Evolutionary conservation across 345 rosid genomes (phyloP).

Genomic region (Noccaea bulbosa): DNA sequence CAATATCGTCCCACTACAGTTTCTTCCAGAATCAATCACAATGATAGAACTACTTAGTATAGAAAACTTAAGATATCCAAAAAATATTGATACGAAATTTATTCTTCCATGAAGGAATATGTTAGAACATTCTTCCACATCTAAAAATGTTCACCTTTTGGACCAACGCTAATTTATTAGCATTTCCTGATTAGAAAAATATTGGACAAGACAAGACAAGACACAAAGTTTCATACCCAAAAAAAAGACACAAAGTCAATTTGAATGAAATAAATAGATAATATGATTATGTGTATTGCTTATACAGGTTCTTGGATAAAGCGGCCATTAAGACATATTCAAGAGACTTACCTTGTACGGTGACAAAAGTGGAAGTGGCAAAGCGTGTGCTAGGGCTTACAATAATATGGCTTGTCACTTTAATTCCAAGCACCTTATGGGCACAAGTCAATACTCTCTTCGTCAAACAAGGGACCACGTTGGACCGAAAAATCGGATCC

Average conservation of each 20-base stretch:
- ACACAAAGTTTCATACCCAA: too few relatives aligned
- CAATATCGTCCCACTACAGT: slow-evolving; percentile 37
- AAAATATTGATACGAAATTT: background rate
- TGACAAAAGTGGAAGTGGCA: slow-evolving; percentile 80
- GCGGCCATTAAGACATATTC: slow-evolving; percentile 66
- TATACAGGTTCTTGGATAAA: slow-evolving; percentile 78
- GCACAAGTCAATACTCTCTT: slow-evolving; percentile 92
- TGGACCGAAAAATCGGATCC: slow-evolving; percentile 64
- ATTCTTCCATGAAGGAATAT: too few relatives aligned
- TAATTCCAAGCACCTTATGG: slow-evolving; percentile 84
- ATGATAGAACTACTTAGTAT: slow-evolving; percentile 13
- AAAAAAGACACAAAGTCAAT: slow-evolving; percentile 17
- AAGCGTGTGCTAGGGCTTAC: slow-evolving; percentile 78
- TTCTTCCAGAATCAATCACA: background rate
- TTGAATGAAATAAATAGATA: slow-evolving; percentile 3
- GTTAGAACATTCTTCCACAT: too few relatives aligned
- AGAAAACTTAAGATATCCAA: slow-evolving; percentile 11
- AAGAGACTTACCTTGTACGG: slow-evolving; percentile 60
- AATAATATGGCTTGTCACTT: slow-evolving; percentile 73
- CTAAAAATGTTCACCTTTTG: slow-evolving; percentile 14
- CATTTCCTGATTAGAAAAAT: slow-evolving; percentile 11
- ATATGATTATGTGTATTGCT: background rate
- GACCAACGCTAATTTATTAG: slow-evolving; percentile 7
- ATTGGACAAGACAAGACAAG: slow-evolving; percentile 27
- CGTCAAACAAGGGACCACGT: slow-evolving; percentile 89